Evolutionary conservation across 2,329 filamentous ascomycete species (phyloP), one percentile per base, ranked within the genome.

Genomic region (Rutstroemia sp.): DNA sequence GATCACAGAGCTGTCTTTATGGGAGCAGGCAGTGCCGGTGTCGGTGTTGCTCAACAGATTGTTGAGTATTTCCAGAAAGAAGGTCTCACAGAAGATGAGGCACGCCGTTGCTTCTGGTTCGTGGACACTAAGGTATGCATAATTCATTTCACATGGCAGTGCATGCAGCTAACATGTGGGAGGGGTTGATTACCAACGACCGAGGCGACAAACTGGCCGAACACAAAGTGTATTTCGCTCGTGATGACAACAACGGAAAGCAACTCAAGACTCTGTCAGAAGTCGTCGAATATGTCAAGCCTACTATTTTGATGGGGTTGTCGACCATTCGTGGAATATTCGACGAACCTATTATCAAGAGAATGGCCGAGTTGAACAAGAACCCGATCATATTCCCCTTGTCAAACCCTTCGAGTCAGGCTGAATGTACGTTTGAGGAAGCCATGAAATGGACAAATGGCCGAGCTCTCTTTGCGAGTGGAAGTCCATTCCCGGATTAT

Each of bases 21-120:
- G 63, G 90, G 90, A 2, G 80, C 89, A 0, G 90, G 90, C 0
- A 88, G 86, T 16, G 91, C 91, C 0, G 89, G 89, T 0, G 88
- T 86, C 0, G 90, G 90, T 1, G 94, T 95, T 55, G 90, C 90
- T 1, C 89, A 95, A 63, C 88, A 94, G 65, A 82, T 95, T 61
- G 84, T 87, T 42, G 81, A 86, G 64, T 87, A 81, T 73, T 88
- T 88, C 74, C 80, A 85, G 65, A 84, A 84, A 82, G 62, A 67
- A 54, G 67, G 86, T 51, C 73, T 88, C 69, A 81, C 80, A n/a
- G 86, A 88, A 70, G 82, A 87, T 58, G 81, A 88, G 64, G 85
- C 86, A 56, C 78, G 81, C 63, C 76, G 75, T 68, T 83, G 83
- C 73, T 88, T 89, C 76, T 88, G 84, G 78, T 82, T 89, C 54